Evolutionary conservation across 495 filamentous ascomycete species (phyloP).

Genomic region (Penicillium nucicola): DNA sequence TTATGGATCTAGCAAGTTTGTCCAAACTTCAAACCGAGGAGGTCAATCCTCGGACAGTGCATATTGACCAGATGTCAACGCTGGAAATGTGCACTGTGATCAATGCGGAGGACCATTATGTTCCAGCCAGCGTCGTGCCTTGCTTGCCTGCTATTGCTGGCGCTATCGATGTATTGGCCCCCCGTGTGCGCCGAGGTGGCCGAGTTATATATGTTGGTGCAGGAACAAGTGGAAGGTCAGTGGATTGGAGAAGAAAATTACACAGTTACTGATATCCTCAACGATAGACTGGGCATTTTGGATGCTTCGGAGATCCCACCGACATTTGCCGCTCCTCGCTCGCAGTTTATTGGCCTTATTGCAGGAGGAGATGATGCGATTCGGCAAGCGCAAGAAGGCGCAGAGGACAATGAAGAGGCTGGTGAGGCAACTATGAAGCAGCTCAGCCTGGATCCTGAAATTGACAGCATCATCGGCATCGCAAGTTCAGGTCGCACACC

Average conservation of each 20-base stretch:
- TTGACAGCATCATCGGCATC: conserved; percentile 38
- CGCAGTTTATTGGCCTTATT: conserved; percentile 36
- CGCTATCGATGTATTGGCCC: conserved; percentile 29
- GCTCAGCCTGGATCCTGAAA: conserved; percentile 23
- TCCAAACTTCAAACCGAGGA: conserved; percentile 33
- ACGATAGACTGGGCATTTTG: conserved; percentile 34
- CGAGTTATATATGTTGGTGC: conserved; percentile 39
- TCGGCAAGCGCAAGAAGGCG: conserved; percentile 37
- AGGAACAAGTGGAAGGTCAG: conserved; percentile 39
- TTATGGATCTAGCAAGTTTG: conserved; percentile 27
- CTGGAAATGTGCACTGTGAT: conserved; percentile 34
- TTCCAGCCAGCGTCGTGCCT: conserved; percentile 26
- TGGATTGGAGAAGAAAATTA: not conserved
- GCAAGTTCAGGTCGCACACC: conserved; percentile 42
- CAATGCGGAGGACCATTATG: conserved; percentile 31
- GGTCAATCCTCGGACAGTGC: conserved; percentile 25
- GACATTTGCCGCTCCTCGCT: conserved; percentile 33
- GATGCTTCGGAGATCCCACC: conserved; percentile 41
- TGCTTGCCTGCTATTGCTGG: conserved; percentile 30
- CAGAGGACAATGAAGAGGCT: conserved; percentile 29
- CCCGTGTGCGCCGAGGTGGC: conserved; percentile 34
- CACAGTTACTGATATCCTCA: not conserved
- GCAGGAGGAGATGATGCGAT: conserved; percentile 40
- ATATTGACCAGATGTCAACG: conserved; percentile 35
- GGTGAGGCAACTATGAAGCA: conserved; percentile 22